Evolutionary conservation across 768 basidiomycete genomes (phyloP).

Genomic region (Mycena maculata): DNA sequence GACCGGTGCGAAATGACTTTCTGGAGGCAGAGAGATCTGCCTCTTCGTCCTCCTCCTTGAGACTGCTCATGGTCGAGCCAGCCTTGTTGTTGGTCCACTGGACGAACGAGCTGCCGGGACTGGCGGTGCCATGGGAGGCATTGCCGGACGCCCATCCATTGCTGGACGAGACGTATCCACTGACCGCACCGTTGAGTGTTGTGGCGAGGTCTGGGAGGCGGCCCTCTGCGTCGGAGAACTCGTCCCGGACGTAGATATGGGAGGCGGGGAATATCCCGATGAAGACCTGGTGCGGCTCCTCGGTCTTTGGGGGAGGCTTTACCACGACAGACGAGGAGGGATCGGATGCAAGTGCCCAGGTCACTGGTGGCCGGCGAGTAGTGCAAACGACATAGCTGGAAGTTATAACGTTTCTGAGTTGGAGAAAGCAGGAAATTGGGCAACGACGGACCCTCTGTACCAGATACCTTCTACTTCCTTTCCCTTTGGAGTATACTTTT

Average conservation of each 20-base stretch:
- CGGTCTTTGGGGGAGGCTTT: constrained; percentile 67
- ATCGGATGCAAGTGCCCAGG: constrained; percentile 71
- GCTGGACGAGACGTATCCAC: constrained; percentile 33
- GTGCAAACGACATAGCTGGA: constrained; percentile 88
- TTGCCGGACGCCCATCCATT: constrained; percentile 30
- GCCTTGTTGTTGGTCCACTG: constrained; percentile 58
- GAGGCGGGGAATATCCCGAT: constrained; percentile 95
- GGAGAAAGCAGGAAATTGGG: constrained; percentile 7
- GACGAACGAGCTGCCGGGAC: constrained; percentile 58
- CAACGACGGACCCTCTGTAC: constrained; percentile 88
- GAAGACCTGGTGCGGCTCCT: constrained; percentile 88
- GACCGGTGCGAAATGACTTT: constrained; percentile 78
- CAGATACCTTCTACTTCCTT: constrained; percentile 86
- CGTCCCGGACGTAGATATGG: constrained; percentile 88
- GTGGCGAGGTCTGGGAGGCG: constrained; percentile 81
- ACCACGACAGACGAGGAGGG: constrained; percentile 60
- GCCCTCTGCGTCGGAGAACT: constrained; percentile 89
- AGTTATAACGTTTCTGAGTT: constrained; percentile 21
- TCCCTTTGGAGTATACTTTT: constrained; percentile 80
- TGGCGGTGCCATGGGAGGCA: constrained; percentile 51
- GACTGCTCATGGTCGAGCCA: constrained; percentile 63
- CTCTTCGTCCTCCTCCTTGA: constrained; percentile 75
- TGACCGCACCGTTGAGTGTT: constrained; percentile 56
- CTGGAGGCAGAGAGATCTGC: constrained; percentile 50
- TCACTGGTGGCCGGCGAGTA: constrained; percentile 76